phyloP scores from a whole-genome alignment of 2,329 filamentous ascomycete species.

The Pestalotiopsis fici region DNA sequence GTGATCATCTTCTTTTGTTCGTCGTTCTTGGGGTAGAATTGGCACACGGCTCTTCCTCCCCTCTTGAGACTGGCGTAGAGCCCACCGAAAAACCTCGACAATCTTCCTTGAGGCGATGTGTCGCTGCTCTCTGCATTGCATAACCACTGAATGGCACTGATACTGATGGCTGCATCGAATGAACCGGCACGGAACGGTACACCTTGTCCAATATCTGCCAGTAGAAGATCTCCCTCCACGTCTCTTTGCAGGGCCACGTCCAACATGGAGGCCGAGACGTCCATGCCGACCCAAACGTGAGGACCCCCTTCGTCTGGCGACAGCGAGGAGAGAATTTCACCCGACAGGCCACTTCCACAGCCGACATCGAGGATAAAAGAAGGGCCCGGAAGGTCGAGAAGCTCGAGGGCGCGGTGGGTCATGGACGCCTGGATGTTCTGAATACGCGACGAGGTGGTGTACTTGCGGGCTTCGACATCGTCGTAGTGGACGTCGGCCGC shows the following conservation, averaged over 20 bases:
- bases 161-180: constrained; percentile 94
- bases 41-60: constrained; percentile 88
- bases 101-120: constrained; percentile 74
- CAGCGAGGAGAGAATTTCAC: constrained; percentile 84
- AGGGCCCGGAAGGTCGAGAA: constrained; percentile 77
- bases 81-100: constrained; percentile 88
- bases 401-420: constrained; percentile 89
- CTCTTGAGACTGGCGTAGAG: constrained; percentile 82
- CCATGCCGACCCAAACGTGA: constrained; percentile 97
- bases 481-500: constrained; percentile 98
- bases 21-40: constrained; percentile 98
- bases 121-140: constrained; percentile 93
- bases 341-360: constrained; percentile 91
- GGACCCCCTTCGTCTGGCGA: constrained; percentile 73
- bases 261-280: constrained; percentile 95
- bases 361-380: constrained; percentile 95
- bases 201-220: constrained; percentile 94
- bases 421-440: constrained; percentile 93
- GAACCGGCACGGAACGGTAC: constrained; percentile 89
- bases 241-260: constrained; percentile 89
- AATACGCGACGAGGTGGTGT: constrained; percentile 94
- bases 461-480: constrained; percentile 93
- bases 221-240: constrained; percentile 88
- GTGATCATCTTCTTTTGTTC: constrained; percentile 90
- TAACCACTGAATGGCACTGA: constrained; percentile 96